phyloP scores from a whole-genome alignment of 495 filamentous ascomycete genomes.

The Aspergillus indologenus region DNA sequence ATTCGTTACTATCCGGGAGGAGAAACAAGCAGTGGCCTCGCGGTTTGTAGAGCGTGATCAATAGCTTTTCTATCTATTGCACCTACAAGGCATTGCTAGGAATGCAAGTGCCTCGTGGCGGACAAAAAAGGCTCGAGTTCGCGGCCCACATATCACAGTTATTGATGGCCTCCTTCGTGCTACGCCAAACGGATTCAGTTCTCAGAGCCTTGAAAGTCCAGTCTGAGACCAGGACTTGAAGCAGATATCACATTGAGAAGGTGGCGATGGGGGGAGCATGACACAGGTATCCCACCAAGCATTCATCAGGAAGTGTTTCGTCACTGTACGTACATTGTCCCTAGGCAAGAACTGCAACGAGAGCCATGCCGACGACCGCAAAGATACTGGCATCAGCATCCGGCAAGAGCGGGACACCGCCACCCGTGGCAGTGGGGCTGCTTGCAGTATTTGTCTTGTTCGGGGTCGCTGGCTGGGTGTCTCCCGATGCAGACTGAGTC shows the following conservation, averaged over 20 bases:
- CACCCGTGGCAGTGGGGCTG: slow-evolving; percentile 22
- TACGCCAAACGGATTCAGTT: background rate
- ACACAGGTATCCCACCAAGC: background rate
- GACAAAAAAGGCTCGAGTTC: background rate
- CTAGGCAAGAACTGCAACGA: slow-evolving; percentile 35
- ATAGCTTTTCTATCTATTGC: slow-evolving; percentile 2
- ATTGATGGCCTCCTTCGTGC: background rate
- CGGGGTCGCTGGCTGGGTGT: slow-evolving; percentile 10
- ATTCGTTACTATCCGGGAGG: slow-evolving; percentile 42
- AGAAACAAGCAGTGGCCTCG: slow-evolving; percentile 38
- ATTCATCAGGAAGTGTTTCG: background rate
- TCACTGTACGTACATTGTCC: background rate
- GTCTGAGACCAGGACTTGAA: too few species aligned
- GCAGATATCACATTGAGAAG: too few species aligned
- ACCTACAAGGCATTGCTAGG: background rate
- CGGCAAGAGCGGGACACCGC: slow-evolving; percentile 49
- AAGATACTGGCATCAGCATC: slow-evolving; percentile 29
- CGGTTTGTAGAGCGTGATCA: slow-evolving; percentile 36
- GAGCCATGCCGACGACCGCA: slow-evolving; percentile 35
- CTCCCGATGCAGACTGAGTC: background rate
- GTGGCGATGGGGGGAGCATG: too few species aligned
- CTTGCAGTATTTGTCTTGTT: slow-evolving; percentile 16
- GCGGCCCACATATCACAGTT: background rate
- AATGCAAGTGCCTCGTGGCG: background rate
- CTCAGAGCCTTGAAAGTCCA: too few species aligned